These are phyloP conservation scores for Geranium rotundifolium DNA, from an alignment of 345 rosid genomes.

Conservation along the genomic window DNA sequence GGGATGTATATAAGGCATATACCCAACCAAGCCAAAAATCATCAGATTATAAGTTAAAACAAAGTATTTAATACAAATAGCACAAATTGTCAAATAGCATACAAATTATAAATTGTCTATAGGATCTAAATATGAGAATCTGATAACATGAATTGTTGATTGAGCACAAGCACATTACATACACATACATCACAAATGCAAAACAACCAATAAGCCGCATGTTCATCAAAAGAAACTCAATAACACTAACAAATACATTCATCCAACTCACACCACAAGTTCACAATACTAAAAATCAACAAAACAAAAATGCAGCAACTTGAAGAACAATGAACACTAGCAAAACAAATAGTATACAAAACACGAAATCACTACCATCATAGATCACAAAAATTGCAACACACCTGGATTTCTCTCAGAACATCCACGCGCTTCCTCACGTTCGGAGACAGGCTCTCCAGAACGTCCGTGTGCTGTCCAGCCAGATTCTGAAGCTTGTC, in stretches of 20 bases:
- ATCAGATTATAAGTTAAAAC: too few species aligned
- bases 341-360: background rate
- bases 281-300: too few species aligned
- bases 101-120: too few species aligned
- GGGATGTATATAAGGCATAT: too few species aligned
- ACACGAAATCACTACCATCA: background rate
- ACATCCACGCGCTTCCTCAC: conserved; percentile 85
- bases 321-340: background rate
- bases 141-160: too few species aligned
- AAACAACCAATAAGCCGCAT: background rate
- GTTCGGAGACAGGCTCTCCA: conserved; percentile 46
- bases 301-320: too few species aligned
- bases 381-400: background rate
- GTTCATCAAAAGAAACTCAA: background rate
- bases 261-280: background rate
- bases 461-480: conserved; percentile 60
- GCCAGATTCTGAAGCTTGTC: conserved; percentile 71
- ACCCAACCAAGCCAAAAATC: too few species aligned
- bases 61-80: too few species aligned
- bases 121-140: too few species aligned
- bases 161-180: background rate
- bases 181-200: background rate
- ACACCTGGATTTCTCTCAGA: conserved; percentile 85
- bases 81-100: too few species aligned
- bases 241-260: background rate